phyloP scores from a whole-genome alignment of 2,329 filamentous ascomycete genomes.

The Epichloe uncinata region DNA sequence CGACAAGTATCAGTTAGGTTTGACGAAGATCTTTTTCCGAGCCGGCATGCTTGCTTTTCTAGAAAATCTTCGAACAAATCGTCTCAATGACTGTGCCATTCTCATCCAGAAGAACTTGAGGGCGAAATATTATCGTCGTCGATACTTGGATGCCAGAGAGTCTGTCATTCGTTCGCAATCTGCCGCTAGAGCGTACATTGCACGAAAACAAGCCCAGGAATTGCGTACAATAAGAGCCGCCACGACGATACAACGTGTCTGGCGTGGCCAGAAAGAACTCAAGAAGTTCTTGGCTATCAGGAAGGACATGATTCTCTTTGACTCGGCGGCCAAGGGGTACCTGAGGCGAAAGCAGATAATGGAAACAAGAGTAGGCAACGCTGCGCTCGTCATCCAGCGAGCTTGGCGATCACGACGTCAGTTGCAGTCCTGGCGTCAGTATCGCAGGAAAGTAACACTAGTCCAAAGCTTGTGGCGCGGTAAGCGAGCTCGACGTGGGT shows the following conservation, averaged over 20 bases:
- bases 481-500: conserved; percentile 63
- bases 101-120: conserved; percentile 98
- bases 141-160: conserved; percentile 75
- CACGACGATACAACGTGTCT: conserved; percentile 88
- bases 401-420: conserved; percentile 74
- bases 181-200: conserved; percentile 60
- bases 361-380: conserved; percentile 87
- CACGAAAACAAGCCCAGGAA: conserved; percentile 66
- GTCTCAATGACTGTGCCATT: conserved; percentile 85
- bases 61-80: conserved; percentile 81
- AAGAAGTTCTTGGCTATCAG: conserved; percentile 68
- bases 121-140: conserved; percentile 87
- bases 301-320: conserved; percentile 73
- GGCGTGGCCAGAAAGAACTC: conserved; percentile 83
- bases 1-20: conserved; percentile 93
- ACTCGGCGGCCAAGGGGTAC: conserved; percentile 85
- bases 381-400: conserved; percentile 79
- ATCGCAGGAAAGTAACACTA: conserved; percentile 77
- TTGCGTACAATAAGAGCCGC: conserved; percentile 74
- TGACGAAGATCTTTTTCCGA: conserved; percentile 99
- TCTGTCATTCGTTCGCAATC: conserved; percentile 74
- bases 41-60: conserved; percentile 97
- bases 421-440: conserved; percentile 70
- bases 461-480: conserved; percentile 92
- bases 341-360: conserved; percentile 82